These are phyloP conservation scores for Fusarium praegraminearum DNA, from an alignment of 2,329 filamentous ascomycete species.

Conservation along the genomic window DNA sequence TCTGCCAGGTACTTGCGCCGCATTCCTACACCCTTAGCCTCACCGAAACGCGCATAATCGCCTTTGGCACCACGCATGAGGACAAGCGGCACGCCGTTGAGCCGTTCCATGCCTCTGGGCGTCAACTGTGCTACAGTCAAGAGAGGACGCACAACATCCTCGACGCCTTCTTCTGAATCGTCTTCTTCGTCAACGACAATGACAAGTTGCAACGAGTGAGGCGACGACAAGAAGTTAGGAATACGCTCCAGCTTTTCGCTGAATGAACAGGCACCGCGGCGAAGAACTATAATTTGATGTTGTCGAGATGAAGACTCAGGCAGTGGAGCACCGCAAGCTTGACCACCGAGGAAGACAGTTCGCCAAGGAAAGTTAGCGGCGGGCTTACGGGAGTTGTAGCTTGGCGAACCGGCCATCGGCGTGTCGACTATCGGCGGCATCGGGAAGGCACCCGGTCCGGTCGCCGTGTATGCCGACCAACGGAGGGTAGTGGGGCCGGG, in stretches of 20 bases:
- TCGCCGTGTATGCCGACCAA: slow-evolving; percentile 65
- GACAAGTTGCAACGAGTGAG: slow-evolving; percentile 79
- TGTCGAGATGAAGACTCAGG: slow-evolving; percentile 63
- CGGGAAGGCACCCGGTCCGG: slow-evolving; percentile 72
- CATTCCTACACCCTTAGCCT: slow-evolving; percentile 77
- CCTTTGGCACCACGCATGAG: slow-evolving; percentile 80
- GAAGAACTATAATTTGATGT: slow-evolving; percentile 84
- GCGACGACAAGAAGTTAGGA: slow-evolving; percentile 76
- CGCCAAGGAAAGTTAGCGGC: slow-evolving; percentile 72
- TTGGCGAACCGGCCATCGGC: slow-evolving; percentile 57
- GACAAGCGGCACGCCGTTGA: slow-evolving; percentile 82
- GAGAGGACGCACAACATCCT: slow-evolving; percentile 68
- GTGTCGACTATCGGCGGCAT: slow-evolving; percentile 74
- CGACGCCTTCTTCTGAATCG: slow-evolving; percentile 45
- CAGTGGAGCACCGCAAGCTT: slow-evolving; percentile 72
- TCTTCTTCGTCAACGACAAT: slow-evolving; percentile 74
- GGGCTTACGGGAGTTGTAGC: slow-evolving; percentile 55
- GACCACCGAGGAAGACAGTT: slow-evolving; percentile 76
- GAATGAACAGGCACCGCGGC: slow-evolving; percentile 87
- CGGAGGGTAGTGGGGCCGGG: slow-evolving; percentile 60
- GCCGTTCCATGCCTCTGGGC: slow-evolving; percentile 74
- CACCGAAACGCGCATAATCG: slow-evolving; percentile 70
- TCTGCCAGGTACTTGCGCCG: slow-evolving; percentile 83
- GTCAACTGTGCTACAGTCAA: slow-evolving; percentile 81
- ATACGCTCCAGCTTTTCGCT: slow-evolving; percentile 85